phyloP scores from a whole-genome alignment of 179 eudicot species.

The Amaranthus tricolor region DNA sequence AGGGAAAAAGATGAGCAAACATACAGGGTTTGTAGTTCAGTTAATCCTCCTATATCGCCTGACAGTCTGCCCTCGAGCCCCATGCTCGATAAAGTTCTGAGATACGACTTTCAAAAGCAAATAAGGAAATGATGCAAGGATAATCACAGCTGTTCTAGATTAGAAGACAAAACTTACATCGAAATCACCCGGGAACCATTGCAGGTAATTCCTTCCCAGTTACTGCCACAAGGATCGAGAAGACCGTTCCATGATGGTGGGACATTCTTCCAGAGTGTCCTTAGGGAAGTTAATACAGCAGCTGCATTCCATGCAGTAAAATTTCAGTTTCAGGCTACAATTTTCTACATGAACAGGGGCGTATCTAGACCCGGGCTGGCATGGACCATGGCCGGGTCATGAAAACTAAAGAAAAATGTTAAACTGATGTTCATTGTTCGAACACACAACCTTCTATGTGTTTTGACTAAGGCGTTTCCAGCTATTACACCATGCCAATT shows the following conservation, averaged over 20 bases:
- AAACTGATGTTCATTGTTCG: background rate
- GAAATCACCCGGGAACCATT: slow-evolving; percentile 48
- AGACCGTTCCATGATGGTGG: slow-evolving; percentile 70
- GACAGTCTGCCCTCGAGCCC: slow-evolving; percentile 60
- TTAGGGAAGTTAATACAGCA: slow-evolving; percentile 50
- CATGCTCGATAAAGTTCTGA: slow-evolving; percentile 60
- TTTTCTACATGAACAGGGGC: slow-evolving; percentile 24
- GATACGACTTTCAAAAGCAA: slow-evolving; percentile 17
- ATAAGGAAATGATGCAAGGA: slow-evolving; percentile 5
- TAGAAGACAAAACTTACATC: slow-evolving; percentile 41
- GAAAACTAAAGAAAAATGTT: background rate
- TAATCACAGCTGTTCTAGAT: background rate
- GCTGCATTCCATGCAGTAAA: slow-evolving; percentile 45
- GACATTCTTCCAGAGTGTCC: slow-evolving; percentile 53
- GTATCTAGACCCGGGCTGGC: background rate
- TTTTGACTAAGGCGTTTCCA: background rate
- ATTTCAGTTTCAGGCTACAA: background rate
- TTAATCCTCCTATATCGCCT: slow-evolving; percentile 50
- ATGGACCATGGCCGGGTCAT: no score
- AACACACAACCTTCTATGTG: background rate
- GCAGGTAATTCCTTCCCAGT: slow-evolving; percentile 77
- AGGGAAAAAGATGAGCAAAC: slow-evolving; percentile 18
- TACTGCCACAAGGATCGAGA: slow-evolving; percentile 63
- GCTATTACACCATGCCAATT: background rate
- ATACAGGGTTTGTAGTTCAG: slow-evolving; percentile 63